Evolutionary conservation across 257 asterid genomes (phyloP).

Genomic region (Fraxinus pennsylvanica): DNA sequence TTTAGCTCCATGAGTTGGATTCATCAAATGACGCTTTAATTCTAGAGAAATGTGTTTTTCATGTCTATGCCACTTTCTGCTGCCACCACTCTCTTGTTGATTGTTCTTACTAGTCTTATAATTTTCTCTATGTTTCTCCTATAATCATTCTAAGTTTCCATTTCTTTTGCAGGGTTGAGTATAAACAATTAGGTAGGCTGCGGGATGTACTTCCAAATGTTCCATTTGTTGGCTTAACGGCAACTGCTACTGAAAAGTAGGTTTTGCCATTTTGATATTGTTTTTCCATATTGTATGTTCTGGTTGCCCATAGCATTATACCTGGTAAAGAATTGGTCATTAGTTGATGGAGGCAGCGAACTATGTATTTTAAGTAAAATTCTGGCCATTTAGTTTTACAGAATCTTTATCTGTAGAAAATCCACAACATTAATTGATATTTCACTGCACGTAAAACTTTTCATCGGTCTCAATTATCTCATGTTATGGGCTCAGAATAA

Average conservation of each 20-base stretch:
- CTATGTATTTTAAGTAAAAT: not conserved
- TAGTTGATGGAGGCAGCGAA: not conserved
- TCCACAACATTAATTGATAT: not conserved
- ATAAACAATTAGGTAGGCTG: conserved; percentile 74
- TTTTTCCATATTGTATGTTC: not conserved
- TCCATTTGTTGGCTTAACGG: conserved; percentile 89
- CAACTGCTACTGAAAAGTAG: conserved; percentile 95
- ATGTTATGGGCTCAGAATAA: not conserved
- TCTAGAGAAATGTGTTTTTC: not conserved
- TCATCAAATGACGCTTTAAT: conserved; percentile 11
- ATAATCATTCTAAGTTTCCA: conserved; percentile 21
- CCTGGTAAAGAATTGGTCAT: conserved; percentile 10
- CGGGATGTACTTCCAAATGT: conserved; percentile 66
- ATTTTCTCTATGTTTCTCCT: conserved; percentile 21
- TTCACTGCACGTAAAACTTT: too few relatives aligned
- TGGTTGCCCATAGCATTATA: not conserved
- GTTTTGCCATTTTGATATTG: conserved; percentile 29
- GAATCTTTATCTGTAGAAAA: not conserved
- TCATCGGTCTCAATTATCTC: too few relatives aligned
- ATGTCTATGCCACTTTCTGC: not conserved
- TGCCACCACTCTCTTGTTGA: conserved; percentile 7
- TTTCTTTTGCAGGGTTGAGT: conserved; percentile 68
- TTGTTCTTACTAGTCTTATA: conserved; percentile 3
- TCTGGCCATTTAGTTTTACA: conserved; percentile 13
- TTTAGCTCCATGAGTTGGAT: not conserved